Percentiles rank a stretch among this genome's conserved stretches.
These are phyloP conservation scores for Bjerkandera adusta DNA, from an alignment of 1,284 basidiomycete genomes.

Conservation along the genomic window DNA sequence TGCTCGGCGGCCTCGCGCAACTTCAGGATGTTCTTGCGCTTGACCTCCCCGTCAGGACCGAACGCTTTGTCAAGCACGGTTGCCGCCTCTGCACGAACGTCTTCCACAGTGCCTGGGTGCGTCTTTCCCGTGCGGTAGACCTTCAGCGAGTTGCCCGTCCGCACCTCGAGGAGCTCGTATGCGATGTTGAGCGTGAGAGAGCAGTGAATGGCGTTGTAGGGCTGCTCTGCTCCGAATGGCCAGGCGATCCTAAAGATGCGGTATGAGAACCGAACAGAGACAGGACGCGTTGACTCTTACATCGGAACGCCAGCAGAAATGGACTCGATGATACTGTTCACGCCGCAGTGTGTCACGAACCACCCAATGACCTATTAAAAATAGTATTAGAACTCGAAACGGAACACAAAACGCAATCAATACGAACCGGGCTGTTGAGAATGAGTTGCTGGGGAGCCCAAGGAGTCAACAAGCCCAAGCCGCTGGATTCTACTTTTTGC, in stretches of 20 bases:
- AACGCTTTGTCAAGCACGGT: conserved; percentile 14
- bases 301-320: conserved; percentile 10
- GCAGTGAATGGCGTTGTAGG: conserved; percentile 23
- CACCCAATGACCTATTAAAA: conserved; percentile 12
- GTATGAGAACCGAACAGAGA: neutral
- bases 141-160: conserved; percentile 23
- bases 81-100: conserved; percentile 12
- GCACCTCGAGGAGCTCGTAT: conserved; percentile 29
- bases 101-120: conserved; percentile 15
- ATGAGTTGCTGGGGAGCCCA: conserved; percentile 25
- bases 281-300: conserved; percentile 1
- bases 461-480: conserved; percentile 15
- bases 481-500: conserved; percentile 15
- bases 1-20: neutral
- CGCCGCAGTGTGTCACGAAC: conserved; percentile 17
- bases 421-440: conserved; percentile 21
- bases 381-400: neutral
- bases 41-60: conserved; percentile 16
- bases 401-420: neutral
- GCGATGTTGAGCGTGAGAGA: conserved; percentile 21
- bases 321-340: conserved; percentile 17
- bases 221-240: conserved; percentile 26
- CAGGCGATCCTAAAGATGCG: conserved; percentile 23
- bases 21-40: conserved; percentile 15
- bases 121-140: conserved; percentile 15